Conservation (phyloP, 768 basidiomycete species). For the Suillus weaverae region DNA sequence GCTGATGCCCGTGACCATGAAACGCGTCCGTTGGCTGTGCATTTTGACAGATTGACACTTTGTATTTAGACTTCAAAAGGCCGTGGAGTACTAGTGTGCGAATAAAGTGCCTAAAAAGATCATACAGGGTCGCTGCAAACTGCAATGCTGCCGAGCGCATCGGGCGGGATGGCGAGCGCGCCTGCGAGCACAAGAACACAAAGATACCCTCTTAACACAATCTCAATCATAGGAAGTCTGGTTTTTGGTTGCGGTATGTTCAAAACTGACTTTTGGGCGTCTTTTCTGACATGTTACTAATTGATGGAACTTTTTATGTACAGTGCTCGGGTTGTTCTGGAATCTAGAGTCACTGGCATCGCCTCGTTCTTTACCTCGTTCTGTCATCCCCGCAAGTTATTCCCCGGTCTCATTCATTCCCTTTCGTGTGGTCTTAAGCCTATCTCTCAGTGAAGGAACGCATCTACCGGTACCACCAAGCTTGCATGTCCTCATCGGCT, state of each 20-base stretch:
- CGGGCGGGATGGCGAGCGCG: neutral
- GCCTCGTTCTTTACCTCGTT: neutral
- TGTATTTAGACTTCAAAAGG: neutral
- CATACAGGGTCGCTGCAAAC: neutral
- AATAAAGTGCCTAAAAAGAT: neutral
- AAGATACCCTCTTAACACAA: neutral
- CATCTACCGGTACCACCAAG: neutral
- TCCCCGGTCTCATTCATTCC: neutral
- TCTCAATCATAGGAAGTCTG: too few species aligned
- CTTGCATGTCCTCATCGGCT: slow-evolving; percentile 5
- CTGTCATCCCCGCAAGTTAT: neutral
- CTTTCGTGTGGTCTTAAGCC: neutral
- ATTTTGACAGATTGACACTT: neutral
- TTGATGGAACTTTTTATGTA: slow-evolving; percentile 8
- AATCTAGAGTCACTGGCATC: neutral
- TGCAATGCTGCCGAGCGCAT: neutral
- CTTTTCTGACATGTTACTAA: slow-evolving; percentile 9
- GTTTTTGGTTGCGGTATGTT: neutral
- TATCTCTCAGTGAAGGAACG: neutral
- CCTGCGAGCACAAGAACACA: neutral
- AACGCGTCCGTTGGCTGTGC: neutral
- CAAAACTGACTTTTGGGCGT: neutral
- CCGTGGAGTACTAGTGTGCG: neutral
- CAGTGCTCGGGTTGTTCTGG: slow-evolving; percentile 1
- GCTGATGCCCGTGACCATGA: neutral